phyloP scores from a whole-genome alignment of 768 basidiomycete genomes.

The Kwoniella heveanensis region DNA sequence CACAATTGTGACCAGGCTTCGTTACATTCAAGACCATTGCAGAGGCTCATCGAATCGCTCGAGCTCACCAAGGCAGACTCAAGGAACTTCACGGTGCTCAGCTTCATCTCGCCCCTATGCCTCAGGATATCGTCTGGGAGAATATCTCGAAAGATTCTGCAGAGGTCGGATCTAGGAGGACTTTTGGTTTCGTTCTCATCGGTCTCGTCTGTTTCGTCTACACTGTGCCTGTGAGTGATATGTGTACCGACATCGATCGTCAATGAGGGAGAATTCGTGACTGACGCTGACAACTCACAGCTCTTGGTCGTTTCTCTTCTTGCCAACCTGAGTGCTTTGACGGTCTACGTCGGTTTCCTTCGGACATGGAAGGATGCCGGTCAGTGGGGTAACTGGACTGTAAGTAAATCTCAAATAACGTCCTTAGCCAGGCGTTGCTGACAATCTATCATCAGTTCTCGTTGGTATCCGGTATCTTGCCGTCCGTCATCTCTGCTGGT shows the following conservation, averaged over 20 bases:
- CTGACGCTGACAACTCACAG: conserved; percentile 15
- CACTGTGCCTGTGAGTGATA: conserved; percentile 67
- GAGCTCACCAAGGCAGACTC: conserved; percentile 51
- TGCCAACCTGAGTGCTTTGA: conserved; percentile 80
- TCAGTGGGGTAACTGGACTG: conserved; percentile 57
- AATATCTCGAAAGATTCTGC: conserved; percentile 77
- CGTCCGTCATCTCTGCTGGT: conserved; percentile 80
- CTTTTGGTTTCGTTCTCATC: conserved; percentile 77
- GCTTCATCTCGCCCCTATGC: conserved; percentile 55
- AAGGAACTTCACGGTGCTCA: conserved; percentile 55
- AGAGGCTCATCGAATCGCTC: conserved; percentile 57
- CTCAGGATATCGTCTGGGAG: conserved; percentile 67
- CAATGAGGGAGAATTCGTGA: not conserved
- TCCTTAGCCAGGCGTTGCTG: not conserved
- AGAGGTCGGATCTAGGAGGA: conserved; percentile 68
- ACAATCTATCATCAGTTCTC: conserved; percentile 62
- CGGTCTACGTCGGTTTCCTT: conserved; percentile 72
- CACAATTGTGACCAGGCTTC: conserved; percentile 29
- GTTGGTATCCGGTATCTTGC: conserved; percentile 86
- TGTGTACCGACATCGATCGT: not conserved
- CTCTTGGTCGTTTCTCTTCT: conserved; percentile 84
- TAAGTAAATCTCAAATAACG: conserved; percentile 20
- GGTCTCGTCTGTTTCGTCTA: conserved; percentile 86
- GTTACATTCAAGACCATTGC: conserved; percentile 56
- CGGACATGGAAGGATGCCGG: conserved; percentile 69